These are phyloP conservation scores for Arbutus unedo DNA, from an alignment of 148 eudicot species.

Conservation along the genomic window DNA sequence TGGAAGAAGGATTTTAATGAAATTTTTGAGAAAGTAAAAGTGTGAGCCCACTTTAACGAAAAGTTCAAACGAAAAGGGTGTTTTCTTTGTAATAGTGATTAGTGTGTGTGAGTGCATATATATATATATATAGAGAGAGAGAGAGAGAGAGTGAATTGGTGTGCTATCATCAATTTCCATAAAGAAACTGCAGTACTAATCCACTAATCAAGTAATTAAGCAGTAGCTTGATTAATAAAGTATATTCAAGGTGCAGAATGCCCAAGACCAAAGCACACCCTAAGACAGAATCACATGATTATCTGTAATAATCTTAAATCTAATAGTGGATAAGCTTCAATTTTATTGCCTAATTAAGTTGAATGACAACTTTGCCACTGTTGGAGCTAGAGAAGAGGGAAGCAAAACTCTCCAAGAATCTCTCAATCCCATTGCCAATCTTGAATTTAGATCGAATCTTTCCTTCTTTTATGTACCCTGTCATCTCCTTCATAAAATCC, in stretches of 20 bases:
- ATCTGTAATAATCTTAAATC: background rate
- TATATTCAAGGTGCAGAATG: background rate
- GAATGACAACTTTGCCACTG: constrained; percentile 34
- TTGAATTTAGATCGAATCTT: constrained; percentile 28
- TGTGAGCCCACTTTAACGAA: no score
- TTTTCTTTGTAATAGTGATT: no score
- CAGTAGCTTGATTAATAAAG: background rate
- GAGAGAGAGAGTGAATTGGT: no score
- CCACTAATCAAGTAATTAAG: background rate
- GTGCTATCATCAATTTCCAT: no score
- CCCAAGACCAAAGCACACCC: background rate
- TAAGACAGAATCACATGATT: background rate
- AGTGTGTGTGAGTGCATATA: no score
- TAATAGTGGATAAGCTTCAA: background rate
- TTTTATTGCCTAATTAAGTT: constrained; percentile 4
- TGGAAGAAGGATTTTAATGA: no score
- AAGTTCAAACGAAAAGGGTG: no score
- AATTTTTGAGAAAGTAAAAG: no score
- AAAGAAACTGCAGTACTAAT: background rate
- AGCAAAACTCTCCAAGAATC: constrained; percentile 28
- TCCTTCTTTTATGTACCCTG: constrained; percentile 23
- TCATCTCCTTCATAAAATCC: constrained; percentile 33
- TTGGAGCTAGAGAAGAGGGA: constrained; percentile 38
- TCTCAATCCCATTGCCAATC: constrained; percentile 26
- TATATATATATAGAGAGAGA: no score